Base-by-base conservation (phyloP, 2,329 filamentous ascomycete genomes). In the Penicillium sp. region DNA sequence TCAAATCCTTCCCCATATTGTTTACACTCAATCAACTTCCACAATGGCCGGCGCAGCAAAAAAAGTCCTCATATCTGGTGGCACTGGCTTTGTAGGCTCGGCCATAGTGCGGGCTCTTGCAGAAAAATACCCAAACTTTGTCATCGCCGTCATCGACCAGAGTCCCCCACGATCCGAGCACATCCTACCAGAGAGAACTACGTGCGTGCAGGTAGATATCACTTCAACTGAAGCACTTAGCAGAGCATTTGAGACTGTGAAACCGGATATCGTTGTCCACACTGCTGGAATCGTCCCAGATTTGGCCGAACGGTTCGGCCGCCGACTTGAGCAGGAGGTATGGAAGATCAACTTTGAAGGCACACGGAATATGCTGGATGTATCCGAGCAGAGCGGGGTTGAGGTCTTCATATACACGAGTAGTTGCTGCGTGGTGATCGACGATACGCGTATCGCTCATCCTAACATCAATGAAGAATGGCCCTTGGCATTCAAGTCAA, bases 331-430 rank as follows among this genome's bases (percentile, higher is more conserved):
- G 58, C 62, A 51, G n/a, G 68, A 70, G 21, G 76, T 83, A 27
- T 81, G 78, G 62, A 72, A 70, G 21, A 71, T 82, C 58, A 86
- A 86, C 67, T 78, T 84, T 40, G 74, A 79, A 25, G 84, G 83
- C 7, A 85, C 84, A 4, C 70, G 71, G 45, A 81, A 84, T 65
- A 75, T 85, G 50, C 65, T 86, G 7, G 70, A 78, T 3, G 78
- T 78, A 4, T 75, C 79, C 1, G 72, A 74, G 60, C 65, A 70
- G 29, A 71, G 64, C 43, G 79, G 78, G 1, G 81, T 78, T 40
- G 75, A 73, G 50, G 78, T 74, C 0, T 78, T 86, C 44, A 75
- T 86, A 46, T 84, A 82, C 63, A 86, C 83, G 31, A 83, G 81
- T 65, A 81, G 75, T 64, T 81, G 81, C 56, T 83, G 82, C 31